Base-by-base conservation (phyloP, 805 yeast genomes). In the Barnettozyma wickerhamii region DNA sequence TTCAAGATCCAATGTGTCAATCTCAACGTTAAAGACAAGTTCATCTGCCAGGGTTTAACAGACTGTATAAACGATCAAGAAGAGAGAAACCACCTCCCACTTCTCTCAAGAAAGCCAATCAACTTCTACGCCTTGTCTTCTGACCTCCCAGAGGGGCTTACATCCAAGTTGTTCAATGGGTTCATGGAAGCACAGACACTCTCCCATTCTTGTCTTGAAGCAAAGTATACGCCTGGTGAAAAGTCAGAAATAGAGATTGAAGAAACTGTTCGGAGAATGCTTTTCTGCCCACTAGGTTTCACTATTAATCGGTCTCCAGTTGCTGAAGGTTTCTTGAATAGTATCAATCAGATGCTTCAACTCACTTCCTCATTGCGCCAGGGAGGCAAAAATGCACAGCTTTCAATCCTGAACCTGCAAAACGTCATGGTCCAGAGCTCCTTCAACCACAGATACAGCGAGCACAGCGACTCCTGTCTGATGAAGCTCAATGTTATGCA, bases 401-500 rank as follows among this genome's bases (percentile, higher is more conserved):
- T 36, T 15, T 41, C 44, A 5, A 29, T 50, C 3, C 30, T 50
- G 40, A 48, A 44, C 13, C 23, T 48, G 35, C 52, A 48, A 29
- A 50, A 50, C 20, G 45, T 46, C 38, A 40, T 47, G 47, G 33
- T 34, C 14, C 46, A 46, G 41, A 48, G 52, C 35, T 41, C 45
- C 13, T 45, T 41, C 30, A 39, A 31, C 28, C 24, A 35, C 36
- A 30, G 21, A 13, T 24, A 21, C 6, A 23, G 35, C 5, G 37
- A 30, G 10, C 31, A 33, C 12, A 27, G 30, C 7, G 40, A 48
- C 19, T n/a, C n/a, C n/a, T 43, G 35, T 12, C 19, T 50, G 29
- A 45, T 48, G 23, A 47, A 38, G 32, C 35, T 48, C 18, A 44
- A 49, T n/a, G 37, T 50, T 12, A 45, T 48, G 48, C 43, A 43